Conservation (phyloP, 306 rosid species). For the Lathyrus oleraceus region DNA sequence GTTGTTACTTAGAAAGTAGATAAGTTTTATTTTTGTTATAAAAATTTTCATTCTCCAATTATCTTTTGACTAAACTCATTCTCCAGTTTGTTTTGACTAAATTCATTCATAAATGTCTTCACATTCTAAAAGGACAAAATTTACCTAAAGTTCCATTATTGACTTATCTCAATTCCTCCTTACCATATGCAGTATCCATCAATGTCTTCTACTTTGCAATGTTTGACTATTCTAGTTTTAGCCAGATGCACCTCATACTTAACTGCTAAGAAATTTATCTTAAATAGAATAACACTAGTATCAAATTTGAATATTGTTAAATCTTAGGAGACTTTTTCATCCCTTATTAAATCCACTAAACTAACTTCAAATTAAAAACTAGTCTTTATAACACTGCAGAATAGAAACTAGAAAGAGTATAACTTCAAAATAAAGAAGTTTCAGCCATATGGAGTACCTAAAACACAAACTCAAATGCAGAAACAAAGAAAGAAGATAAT, state of each 20-base stretch:
- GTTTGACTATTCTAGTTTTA: not conserved
- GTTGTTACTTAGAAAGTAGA: too few species aligned
- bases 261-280: not conserved
- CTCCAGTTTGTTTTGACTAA: too few species aligned
- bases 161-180: too few species aligned
- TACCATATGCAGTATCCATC: too few species aligned
- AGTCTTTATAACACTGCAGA: not conserved
- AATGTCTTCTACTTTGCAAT: too few species aligned
- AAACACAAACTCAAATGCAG: conserved; percentile 9
- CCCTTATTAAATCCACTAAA: not conserved
- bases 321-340: not conserved
- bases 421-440: not conserved
- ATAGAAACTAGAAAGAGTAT: not conserved
- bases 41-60: too few species aligned
- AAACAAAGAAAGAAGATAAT: not conserved
- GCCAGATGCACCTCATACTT: not conserved
- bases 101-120: too few species aligned
- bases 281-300: not conserved
- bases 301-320: not conserved
- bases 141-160: too few species aligned
- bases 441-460: not conserved
- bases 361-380: not conserved
- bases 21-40: too few species aligned
- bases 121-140: too few species aligned
- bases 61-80: too few species aligned